Evolutionary conservation across 495 filamentous ascomycete species (phyloP), one percentile per base, ranked within the genome.

Genomic region (Pyronema domesticum): DNA sequence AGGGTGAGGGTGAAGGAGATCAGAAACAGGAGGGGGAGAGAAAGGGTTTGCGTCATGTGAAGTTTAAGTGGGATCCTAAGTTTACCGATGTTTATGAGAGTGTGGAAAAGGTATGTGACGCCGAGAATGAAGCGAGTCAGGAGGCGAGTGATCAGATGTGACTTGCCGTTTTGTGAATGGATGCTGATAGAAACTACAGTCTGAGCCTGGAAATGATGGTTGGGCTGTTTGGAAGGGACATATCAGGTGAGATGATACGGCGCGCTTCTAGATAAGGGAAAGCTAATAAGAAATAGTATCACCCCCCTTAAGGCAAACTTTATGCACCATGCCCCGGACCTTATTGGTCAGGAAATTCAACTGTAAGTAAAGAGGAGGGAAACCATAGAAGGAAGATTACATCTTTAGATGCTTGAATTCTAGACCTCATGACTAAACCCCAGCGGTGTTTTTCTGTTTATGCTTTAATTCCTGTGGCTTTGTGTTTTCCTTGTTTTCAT

Each of bases 261-360:
- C 45, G 13, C 18, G 13, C 13, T n/a, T 51, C 9, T 7, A 36
- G 52, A 9, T 6, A 9, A 14, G 11, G 6, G 39, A 33, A 14
- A 11, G 14, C 6, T 30, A 17, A 47, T 50, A 51, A 51, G 11
- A 34, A 47, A 35, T 60, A 94, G 87, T 71, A 76, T 98, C 46
- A 95, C 91, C 15, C 86, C 89, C 19, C 71, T 98, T 52, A 84
- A 83, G 66, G 88, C 89, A 15, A 93, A 93, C 66, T 98, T 94
- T 66, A 87, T 82, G 80, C 85, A 87, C 69, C 76, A 77, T n/a
- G 72, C 77, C 49, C 71, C 42, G 69, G 63, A 63, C 60, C 79
- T 69, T 62, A 78, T 60, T 1, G 62, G 71, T 75, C 77, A 58
- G 36, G 88, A 95, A 74, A 76, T 96, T 59, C 84, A 86, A 73